Evolutionary conservation across 2,329 filamentous ascomycete genomes (phyloP).

Genomic region (Aspergillus carbonarius): DNA sequence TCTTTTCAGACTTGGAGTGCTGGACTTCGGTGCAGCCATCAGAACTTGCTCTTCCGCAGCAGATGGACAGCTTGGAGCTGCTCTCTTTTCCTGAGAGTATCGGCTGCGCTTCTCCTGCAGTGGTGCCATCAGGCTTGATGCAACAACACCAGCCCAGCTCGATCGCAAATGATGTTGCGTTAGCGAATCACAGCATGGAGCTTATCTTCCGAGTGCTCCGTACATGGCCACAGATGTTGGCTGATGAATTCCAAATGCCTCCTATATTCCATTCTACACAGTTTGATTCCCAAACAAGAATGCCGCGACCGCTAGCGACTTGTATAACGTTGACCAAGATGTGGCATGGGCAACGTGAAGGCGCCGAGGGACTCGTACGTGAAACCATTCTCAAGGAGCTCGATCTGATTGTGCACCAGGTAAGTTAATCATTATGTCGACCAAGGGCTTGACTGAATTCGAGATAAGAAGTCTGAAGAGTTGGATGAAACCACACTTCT

Average conservation of each 20-base stretch:
- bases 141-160: no score
- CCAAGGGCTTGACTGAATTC: no score
- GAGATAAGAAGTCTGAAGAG: no score
- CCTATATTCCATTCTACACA: slow-evolving; percentile 2
- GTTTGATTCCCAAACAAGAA: not conserved
- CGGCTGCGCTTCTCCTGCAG: no score
- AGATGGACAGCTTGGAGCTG: not conserved
- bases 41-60: not conserved
- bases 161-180: not conserved
- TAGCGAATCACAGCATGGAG: slow-evolving; percentile 8
- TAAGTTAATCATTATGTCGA: not conserved
- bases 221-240: slow-evolving; percentile 4
- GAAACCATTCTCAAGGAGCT: not conserved
- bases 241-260: slow-evolving; percentile 1
- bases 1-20: not conserved
- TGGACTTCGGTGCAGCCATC: not conserved
- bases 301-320: not conserved
- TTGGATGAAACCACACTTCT: slow-evolving; percentile 1
- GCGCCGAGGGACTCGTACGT: slow-evolving; percentile 2
- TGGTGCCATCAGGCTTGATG: no score
- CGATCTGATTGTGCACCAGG: not conserved
- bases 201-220: slow-evolving; percentile 5
- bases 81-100: no score
- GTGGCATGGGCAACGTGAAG: slow-evolving; percentile 3
- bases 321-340: slow-evolving; percentile 4